These are phyloP conservation scores for Microcos paniculata DNA, from an alignment of 345 rosid species.

Conservation along the genomic window DNA sequence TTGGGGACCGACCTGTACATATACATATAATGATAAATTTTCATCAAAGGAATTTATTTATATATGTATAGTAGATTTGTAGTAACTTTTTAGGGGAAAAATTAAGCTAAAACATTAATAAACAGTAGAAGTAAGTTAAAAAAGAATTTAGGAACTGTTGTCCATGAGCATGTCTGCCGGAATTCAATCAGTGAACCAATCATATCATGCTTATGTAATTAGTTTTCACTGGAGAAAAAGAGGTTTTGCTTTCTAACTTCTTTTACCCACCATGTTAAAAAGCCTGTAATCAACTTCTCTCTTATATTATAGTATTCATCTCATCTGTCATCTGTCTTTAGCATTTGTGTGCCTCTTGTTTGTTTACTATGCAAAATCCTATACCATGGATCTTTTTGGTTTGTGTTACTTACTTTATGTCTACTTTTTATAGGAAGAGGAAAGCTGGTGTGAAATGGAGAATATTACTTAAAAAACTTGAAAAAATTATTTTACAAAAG, in stretches of 20 bases:
- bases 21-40: not conserved
- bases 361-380: slow-evolving; percentile 6
- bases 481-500: slow-evolving; percentile 12
- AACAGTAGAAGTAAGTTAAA: not conserved
- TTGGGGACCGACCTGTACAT: slow-evolving; percentile 21
- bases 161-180: slow-evolving; percentile 28
- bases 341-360: not conserved
- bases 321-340: slow-evolving; percentile 13
- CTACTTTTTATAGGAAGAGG: slow-evolving; percentile 26
- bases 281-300: slow-evolving; percentile 32
- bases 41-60: not conserved
- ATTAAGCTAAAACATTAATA: not conserved
- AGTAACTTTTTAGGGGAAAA: too few species aligned
- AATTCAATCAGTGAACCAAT: slow-evolving; percentile 35
- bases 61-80: not conserved
- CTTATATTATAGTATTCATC: not conserved
- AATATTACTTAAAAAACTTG: slow-evolving; percentile 1
- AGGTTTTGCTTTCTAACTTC: slow-evolving; percentile 29
- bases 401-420: slow-evolving; percentile 31
- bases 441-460: slow-evolving; percentile 25
- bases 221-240: slow-evolving; percentile 27
- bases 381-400: slow-evolving; percentile 3
- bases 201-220: slow-evolving; percentile 20
- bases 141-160: slow-evolving; percentile 11
- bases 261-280: slow-evolving; percentile 33